These are phyloP conservation scores for Aspergillus piperis DNA, from an alignment of 2,329 filamentous ascomycete species.

Conservation along the genomic window DNA sequence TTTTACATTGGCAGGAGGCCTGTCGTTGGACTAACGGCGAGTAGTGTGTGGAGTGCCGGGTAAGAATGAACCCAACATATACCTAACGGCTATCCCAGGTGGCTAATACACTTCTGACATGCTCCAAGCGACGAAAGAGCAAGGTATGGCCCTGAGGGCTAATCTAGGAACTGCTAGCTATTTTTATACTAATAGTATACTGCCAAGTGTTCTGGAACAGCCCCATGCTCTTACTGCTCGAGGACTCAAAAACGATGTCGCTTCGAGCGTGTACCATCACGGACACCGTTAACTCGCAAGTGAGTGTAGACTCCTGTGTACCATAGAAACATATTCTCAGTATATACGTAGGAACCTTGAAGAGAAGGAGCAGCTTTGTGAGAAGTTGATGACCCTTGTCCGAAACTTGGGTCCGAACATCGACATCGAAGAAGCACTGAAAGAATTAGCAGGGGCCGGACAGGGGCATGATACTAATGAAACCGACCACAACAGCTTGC, in stretches of 20 bases:
- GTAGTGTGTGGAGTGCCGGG: constrained; percentile 18
- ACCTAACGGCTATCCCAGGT: background rate
- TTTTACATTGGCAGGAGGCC: constrained; percentile 34
- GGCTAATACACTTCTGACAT: background rate
- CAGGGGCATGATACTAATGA: background rate
- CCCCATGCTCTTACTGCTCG: constrained; percentile 18
- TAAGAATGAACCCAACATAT: constrained; percentile 1
- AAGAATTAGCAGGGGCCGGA: background rate
- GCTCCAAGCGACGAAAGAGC: constrained; percentile 15
- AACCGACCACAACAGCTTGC: background rate
- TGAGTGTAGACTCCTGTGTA: background rate
- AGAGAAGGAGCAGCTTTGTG: constrained; percentile 15
- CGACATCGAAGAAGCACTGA: constrained; percentile 17
- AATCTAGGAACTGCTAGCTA: too few relatives aligned
- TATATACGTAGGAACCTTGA: constrained; percentile 17
- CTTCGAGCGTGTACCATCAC: constrained; percentile 12
- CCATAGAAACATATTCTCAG: background rate
- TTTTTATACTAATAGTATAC: background rate
- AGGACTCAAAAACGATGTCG: constrained; percentile 15
- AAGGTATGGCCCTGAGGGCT: constrained; percentile 2
- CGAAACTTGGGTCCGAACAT: constrained; percentile 17
- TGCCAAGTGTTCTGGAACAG: constrained; percentile 18
- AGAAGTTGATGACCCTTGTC: constrained; percentile 8
- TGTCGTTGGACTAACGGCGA: background rate
- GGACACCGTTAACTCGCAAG: constrained; percentile 22